Evolutionary conservation across 257 asterid species (phyloP), one percentile per base, ranked within the genome.

Genomic region (Salvia splendens): DNA sequence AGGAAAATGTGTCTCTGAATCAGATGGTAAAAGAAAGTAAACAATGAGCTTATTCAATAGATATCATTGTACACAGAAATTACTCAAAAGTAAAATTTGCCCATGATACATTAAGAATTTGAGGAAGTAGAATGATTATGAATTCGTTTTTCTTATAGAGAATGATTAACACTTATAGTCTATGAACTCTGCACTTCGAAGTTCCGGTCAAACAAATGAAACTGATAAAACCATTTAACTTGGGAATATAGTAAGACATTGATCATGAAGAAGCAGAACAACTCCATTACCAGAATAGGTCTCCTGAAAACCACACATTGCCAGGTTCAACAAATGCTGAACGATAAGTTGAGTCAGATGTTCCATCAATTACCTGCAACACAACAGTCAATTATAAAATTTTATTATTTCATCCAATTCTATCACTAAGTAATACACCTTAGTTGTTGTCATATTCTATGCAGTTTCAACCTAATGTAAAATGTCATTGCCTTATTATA

Each of bases 321-420:
- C 86, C 87, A 67, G 72, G 68, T 36, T 83, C 88, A 30, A 72
- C 71, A 73, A 79, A 82, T 17, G 95, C 82, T 64, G 89, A 81
- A 67, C 48, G 79, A 80, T 84, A 82, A 69, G 86, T 67, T 73
- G 96, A 78, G 72, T 73, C 86, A 38, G 82, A 78, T 49, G 79
- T 67, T 82, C 81, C 68, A 64, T 80, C 87, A 63, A 78, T 77
- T 28, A 77, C 69, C 97, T 93, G 95, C 80, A 84, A 63, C 65
- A 52, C 24, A 77, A 60, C 38, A 56, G 38, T 41, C 55, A 60
- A 61, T 36, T 16, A 38, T 47, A 68, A 76, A 15, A 9, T 8
- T 64, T 24, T 46, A 51, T 5, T 46, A 48, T 42, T 51, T 24
- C 60, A 28, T 28, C 15, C 40, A 53, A 15, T 53, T 12, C 40